These are phyloP conservation scores for Pachysolen tannophilus DNA, from an alignment of 805 yeast species.

Conservation along the genomic window DNA sequence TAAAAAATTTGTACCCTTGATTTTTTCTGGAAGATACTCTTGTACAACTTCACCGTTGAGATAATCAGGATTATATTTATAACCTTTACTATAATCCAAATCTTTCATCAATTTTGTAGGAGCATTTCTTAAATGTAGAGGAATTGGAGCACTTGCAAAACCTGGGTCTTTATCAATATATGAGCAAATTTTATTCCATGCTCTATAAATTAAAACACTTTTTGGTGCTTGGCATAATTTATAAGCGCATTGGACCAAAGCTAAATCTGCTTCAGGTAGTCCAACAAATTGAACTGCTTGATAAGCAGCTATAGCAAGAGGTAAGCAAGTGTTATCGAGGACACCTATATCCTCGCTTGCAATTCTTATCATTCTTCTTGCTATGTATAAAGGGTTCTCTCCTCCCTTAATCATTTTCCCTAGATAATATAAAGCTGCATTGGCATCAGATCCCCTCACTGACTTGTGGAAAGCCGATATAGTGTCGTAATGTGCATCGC, in stretches of 20 bases:
- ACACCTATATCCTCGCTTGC: slow-evolving; percentile 95
- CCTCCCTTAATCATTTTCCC: slow-evolving; percentile 90
- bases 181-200: slow-evolving; percentile 60
- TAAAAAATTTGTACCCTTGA: slow-evolving; percentile 41
- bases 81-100: slow-evolving; percentile 74
- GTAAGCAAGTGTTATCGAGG: slow-evolving; percentile 73
- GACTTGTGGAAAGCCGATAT: slow-evolving; percentile 95
- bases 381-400: slow-evolving; percentile 85
- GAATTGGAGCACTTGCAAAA: slow-evolving; percentile 56
- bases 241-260: slow-evolving; percentile 89
- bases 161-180: slow-evolving; percentile 50
- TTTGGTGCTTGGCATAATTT: slow-evolving; percentile 80
- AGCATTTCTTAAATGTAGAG: slow-evolving; percentile 85
- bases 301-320: slow-evolving; percentile 80
- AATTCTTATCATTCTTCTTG: slow-evolving; percentile 86
- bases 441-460: slow-evolving; percentile 80
- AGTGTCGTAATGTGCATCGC: slow-evolving; percentile 91
- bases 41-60: slow-evolving; percentile 68
- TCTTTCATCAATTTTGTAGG: slow-evolving; percentile 90
- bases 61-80: slow-evolving; percentile 84
- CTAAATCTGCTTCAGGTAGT: slow-evolving; percentile 87
- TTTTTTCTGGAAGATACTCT: slow-evolving; percentile 61
- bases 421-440: slow-evolving; percentile 83
- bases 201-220: slow-evolving; percentile 79
- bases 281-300: slow-evolving; percentile 88